Evolutionary conservation across 805 yeast species (phyloP).

Genomic region (Kuraishia capsulata): DNA sequence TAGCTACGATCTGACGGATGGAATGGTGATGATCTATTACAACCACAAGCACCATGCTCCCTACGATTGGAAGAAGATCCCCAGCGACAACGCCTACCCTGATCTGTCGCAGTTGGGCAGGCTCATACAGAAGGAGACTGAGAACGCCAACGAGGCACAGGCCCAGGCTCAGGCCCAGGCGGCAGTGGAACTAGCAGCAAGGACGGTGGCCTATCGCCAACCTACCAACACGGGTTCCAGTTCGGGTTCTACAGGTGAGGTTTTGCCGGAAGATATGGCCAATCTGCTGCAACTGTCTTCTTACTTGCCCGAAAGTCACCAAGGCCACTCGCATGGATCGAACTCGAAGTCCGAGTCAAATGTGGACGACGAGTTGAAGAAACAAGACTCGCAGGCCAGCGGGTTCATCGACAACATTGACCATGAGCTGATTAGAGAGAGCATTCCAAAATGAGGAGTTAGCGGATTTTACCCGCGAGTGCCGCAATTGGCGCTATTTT

Average conservation of each 20-base stretch:
- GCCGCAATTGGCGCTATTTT: too few relatives aligned
- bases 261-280: constrained; percentile 1
- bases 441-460: not conserved
- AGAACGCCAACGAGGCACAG: constrained; percentile 1
- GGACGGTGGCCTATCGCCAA: not conserved
- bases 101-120: not conserved
- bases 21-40: constrained; percentile 24
- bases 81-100: not conserved
- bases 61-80: constrained; percentile 16
- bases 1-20: constrained; percentile 28
- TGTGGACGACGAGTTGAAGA: too few relatives aligned
- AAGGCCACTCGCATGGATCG: too few relatives aligned
- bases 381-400: not conserved
- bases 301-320: constrained; percentile 1
- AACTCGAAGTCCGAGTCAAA: not conserved
- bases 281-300: constrained; percentile 1
- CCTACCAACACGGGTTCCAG: not conserved
- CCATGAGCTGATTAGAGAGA: constrained; percentile 3
- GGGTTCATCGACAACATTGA: constrained; percentile 4
- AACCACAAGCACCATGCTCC: constrained; percentile 33
- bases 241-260: too few relatives aligned
- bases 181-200: constrained; percentile 1
- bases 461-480: not conserved
- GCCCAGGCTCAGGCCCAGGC: constrained; percentile 1
- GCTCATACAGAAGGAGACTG: not conserved